phyloP scores from a whole-genome alignment of 164 flowering plant genomes.

The Nelumbo lutea region DNA sequence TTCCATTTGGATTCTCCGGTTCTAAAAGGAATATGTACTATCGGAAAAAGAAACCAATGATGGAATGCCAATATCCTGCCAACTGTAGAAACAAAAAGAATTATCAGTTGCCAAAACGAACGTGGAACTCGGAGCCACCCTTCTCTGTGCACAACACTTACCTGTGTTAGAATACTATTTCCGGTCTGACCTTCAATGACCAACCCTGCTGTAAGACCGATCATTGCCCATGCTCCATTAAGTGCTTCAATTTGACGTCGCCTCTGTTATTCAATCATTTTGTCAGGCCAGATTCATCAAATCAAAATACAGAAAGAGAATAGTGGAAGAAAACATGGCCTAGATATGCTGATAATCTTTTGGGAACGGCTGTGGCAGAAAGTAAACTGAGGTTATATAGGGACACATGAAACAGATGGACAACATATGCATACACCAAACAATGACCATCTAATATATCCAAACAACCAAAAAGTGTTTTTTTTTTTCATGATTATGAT shows the following conservation, averaged over 20 bases:
- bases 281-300: background rate
- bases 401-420: no score
- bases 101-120: background rate
- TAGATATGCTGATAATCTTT: no score
- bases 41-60: slow-evolving; percentile 32
- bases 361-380: no score
- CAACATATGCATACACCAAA: no score
- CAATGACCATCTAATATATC: no score
- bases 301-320: background rate
- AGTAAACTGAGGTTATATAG: no score
- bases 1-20: background rate
- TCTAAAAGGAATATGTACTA: slow-evolving; percentile 12
- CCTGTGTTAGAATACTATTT: slow-evolving; percentile 63
- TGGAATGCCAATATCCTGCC: slow-evolving; percentile 54
- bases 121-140: background rate
- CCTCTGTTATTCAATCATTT: slow-evolving; percentile 35
- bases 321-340: no score
- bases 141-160: slow-evolving; percentile 8
- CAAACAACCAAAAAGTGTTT: no score
- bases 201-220: slow-evolving; percentile 84
- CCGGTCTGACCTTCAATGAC: slow-evolving; percentile 86
- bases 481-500: no score
- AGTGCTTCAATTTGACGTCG: slow-evolving; percentile 81
- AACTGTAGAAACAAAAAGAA: slow-evolving; percentile 36
- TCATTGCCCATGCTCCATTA: slow-evolving; percentile 97